Evolutionary conservation across 2,329 filamentous ascomycete genomes (phyloP).

Genomic region (Apiospora pterosperma): DNA sequence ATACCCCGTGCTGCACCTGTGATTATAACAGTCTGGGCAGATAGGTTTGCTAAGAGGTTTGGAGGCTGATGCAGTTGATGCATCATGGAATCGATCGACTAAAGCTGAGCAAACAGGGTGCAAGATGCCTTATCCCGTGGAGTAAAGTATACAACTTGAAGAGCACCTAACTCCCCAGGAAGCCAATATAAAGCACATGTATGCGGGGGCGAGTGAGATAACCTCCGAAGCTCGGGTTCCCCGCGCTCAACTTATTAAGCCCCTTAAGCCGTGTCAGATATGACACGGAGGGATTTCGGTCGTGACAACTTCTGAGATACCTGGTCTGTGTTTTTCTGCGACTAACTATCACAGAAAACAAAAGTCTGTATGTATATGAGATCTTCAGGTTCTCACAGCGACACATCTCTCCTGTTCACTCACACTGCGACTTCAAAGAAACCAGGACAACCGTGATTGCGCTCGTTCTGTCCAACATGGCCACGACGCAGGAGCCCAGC

Average conservation of each 20-base stretch:
- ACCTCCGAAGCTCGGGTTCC: background rate
- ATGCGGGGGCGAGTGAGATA: background rate
- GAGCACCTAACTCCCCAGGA: too few relatives aligned
- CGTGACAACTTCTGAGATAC: background rate
- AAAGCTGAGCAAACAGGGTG: background rate
- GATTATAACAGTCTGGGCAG: slow-evolving; percentile 33
- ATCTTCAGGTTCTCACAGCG: background rate
- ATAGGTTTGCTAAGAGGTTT: slow-evolving; percentile 8
- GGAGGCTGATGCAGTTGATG: background rate
- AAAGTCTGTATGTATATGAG: background rate
- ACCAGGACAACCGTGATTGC: background rate
- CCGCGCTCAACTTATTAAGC: background rate
- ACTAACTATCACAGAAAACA: background rate
- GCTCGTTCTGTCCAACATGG: background rate
- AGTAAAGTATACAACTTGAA: too few relatives aligned
- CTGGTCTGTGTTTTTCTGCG: background rate
- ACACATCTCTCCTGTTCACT: background rate
- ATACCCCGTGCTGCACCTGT: slow-evolving; percentile 39
- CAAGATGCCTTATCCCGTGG: too few relatives aligned
- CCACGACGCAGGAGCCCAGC: background rate
- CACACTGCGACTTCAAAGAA: background rate
- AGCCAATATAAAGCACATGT: too few relatives aligned
- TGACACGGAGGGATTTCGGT: background rate
- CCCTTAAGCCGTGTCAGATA: background rate
- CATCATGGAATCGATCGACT: background rate